Evolutionary conservation across 2,329 filamentous ascomycete genomes (phyloP), one percentile per base, ranked within the genome.

Genomic region (Truncatella angustata): DNA sequence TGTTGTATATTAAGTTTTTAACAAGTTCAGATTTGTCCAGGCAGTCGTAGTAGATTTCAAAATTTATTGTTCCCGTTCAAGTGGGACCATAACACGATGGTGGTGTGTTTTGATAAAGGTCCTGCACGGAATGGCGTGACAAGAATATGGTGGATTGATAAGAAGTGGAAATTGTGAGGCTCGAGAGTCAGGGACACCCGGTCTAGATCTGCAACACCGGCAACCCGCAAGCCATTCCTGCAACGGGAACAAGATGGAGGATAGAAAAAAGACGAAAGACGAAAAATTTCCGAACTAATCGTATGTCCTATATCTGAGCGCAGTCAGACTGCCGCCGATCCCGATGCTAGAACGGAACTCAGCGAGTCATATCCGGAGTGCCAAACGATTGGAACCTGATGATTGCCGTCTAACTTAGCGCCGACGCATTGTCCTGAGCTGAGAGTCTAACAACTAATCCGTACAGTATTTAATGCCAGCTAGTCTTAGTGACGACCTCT

Each of bases 151-250:
- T n/a, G 40, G n/a, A 23, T 23, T 23, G 40, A 44, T 44, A 44
- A 44, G 40, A 44, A 44, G 40, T 44, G 40, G 40, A 24, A n/a
- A 44, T 30, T 12, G 24, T n/a, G 40, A 44, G 40, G 40, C 40
- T 24, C 40, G n/a, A 44, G 24, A 44, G 40, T 24, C 40, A 21
- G 24, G 40, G 40, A 16, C 40, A 26, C 40, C 40, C 23, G 40
- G 40, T 44, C 40, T 44, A 44, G 40, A 44, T 24, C n/a, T 28
- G 39, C 16, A 30, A 12, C 12, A 14, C 10, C 12, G 20, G 5
- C 40, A 28, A 26, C 3, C 23, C 40, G 40, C 40, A 16, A 24
- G 40, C 21, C 10, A 44, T 44, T 44, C 16, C 23, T 24, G 40
- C 21, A 32, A 14, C 40, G 20, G n/a, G n/a, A 40, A 39, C 10